A percentile compares a stretch with the other conserved stretches of the same genome.
Evolutionary conservation across 768 basidiomycete species (phyloP).

Genomic region (Guyanaporus albipodus): DNA sequence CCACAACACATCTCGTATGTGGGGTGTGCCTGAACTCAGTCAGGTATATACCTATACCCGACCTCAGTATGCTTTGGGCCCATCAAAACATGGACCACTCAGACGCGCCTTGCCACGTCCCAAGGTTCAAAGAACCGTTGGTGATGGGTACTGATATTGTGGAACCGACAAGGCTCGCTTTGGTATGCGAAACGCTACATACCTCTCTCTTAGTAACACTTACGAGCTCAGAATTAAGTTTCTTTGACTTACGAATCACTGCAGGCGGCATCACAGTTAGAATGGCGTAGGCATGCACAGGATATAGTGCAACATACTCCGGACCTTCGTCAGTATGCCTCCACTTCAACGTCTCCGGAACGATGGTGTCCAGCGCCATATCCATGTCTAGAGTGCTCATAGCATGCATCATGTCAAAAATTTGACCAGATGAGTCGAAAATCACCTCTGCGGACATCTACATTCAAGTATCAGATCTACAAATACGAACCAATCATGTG

Average conservation of each 20-base stretch:
- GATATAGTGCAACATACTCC: constrained; percentile 49
- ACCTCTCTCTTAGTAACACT: background rate
- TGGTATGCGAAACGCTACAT: constrained; percentile 90
- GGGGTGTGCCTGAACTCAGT: constrained; percentile 74
- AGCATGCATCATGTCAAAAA: too few species aligned
- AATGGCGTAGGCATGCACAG: background rate
- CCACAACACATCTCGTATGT: constrained; percentile 69
- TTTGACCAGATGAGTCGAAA: too few species aligned
- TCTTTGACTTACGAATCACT: constrained; percentile 69
- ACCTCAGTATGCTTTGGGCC: constrained; percentile 4
- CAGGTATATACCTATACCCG: constrained; percentile 67
- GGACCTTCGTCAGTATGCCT: constrained; percentile 88
- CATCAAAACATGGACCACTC: background rate
- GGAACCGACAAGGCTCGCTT: constrained; percentile 79
- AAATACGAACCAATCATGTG: background rate
- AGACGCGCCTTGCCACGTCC: constrained; percentile 84
- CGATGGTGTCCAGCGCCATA: constrained; percentile 86
- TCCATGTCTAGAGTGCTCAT: constrained; percentile 69
- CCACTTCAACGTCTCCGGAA: constrained; percentile 82
- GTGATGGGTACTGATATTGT: constrained; percentile 84
- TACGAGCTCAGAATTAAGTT: background rate
- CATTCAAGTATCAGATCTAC: constrained; percentile 8
- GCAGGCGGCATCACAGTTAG: constrained; percentile 4
- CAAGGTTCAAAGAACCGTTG: constrained; percentile 70
- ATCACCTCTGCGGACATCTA: constrained; percentile 44